These are phyloP conservation scores for Pseudocercospora crystallina DNA, from an alignment of 2,329 filamentous ascomycete species.

Conservation along the genomic window DNA sequence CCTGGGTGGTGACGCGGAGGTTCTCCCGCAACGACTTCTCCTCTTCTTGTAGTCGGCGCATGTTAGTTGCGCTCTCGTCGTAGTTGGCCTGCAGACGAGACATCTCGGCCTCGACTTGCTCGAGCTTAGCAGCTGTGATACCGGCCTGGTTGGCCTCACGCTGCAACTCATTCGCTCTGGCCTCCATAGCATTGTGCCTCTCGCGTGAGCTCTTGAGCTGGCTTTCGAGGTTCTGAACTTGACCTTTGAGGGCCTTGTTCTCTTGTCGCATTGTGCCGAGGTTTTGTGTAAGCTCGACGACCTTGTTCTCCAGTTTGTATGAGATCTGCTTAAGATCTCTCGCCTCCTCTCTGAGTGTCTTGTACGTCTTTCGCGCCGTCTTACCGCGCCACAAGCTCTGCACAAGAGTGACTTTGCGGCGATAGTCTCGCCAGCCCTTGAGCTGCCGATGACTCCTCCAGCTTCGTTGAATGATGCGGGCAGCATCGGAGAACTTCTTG, in stretches of 20 bases:
- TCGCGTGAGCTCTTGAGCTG: conserved; percentile 97
- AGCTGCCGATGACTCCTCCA: conserved; percentile 82
- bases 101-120: conserved; percentile 95
- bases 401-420: conserved; percentile 82
- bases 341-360: conserved; percentile 87
- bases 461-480: conserved; percentile 81
- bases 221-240: conserved; percentile 92
- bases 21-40: conserved; percentile 83
- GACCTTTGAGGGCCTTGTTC: conserved; percentile 83
- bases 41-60: conserved; percentile 93
- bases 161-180: conserved; percentile 88
- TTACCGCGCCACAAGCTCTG: conserved; percentile 93
- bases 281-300: conserved; percentile 93
- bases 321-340: conserved; percentile 99
- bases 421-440: conserved; percentile 80
- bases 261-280: conserved; percentile 89
- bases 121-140: conserved; percentile 85
- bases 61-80: conserved; percentile 84
- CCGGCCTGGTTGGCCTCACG: conserved; percentile 96
- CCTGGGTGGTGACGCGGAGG: conserved; percentile 72
- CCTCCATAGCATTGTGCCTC: conserved; percentile 85
- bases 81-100: conserved; percentile 83
- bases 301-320: conserved; percentile 99
- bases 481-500: conserved; percentile 88
- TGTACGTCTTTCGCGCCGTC: conserved; percentile 78